Evolutionary conservation across 768 basidiomycete species (phyloP), one percentile per base, ranked within the genome.

Genomic region (Calocybe gangraenosa): DNA sequence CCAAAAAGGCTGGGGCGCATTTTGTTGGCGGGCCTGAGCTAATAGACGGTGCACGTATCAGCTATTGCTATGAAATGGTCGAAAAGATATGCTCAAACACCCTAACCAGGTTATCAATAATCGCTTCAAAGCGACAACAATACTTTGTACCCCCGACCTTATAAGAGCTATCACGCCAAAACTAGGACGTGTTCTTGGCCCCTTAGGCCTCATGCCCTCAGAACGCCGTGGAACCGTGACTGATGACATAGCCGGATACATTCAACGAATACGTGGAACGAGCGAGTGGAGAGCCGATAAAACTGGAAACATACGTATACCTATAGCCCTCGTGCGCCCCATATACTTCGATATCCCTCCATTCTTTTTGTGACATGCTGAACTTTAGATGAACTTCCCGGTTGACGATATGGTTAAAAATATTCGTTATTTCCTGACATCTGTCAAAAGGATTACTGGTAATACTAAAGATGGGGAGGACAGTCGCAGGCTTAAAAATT

Each of bases 231-330:
- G 96, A 3, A 94, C 94, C 1, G 95, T 98, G 15, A 90, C 91
- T 1, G 88, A 92, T 40, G 91, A 97, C 48, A 73, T 97, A 33
- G 83, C 75, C 11, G 82, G 81, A 10, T 94, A 87, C 52, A 82
- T 99, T 46, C 75, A 79, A 54, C 79, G 80, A 39, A 76, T 95
- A 28, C 78, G 81, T 45, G 91, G 89, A 10, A 83, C 84, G 3
- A 81, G 84, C 37, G 93, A 97, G 60, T 99, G 95, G 92, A 90
- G 84, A 65, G 91, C 90, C 7, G 92, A 96, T 67, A 85, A 86
- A 60, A 64, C 73, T 21, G 93, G 95, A 7, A 84, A 82, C 21
- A 90, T 98, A 38, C 79, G 88, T 34, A 78, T 87, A 40, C 82
- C 91, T 30, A 81, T 93, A 50, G 91, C 79, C 7, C 81, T 81